These are phyloP conservation scores for Dalbergia cochinchinensis DNA, from an alignment of 306 rosid genomes.

Conservation along the genomic window DNA sequence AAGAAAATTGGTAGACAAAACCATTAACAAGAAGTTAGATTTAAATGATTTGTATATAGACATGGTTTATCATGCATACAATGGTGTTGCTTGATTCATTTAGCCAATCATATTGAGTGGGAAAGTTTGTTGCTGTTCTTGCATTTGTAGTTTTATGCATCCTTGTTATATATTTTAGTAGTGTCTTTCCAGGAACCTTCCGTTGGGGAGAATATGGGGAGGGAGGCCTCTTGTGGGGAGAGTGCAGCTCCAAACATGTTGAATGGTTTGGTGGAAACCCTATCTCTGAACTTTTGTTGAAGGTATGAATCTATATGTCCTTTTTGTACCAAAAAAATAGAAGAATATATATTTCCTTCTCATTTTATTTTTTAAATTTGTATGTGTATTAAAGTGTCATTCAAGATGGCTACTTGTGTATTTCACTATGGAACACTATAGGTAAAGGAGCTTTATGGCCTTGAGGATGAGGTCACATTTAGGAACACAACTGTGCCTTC, in stretches of 20 bases:
- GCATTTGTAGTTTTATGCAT: conserved; percentile 23
- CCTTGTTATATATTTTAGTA: conserved; percentile 18
- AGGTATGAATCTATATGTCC: conserved; percentile 58
- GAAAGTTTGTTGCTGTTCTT: not conserved
- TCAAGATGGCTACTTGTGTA: conserved; percentile 7
- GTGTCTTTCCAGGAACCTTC: conserved; percentile 67
- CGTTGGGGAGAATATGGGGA: conserved; percentile 96
- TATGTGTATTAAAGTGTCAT: conserved; percentile 9
- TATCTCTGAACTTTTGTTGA: conserved; percentile 66
- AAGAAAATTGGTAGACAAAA: too few species aligned
- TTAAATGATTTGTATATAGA: too few species aligned
- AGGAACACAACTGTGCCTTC: conserved; percentile 79
- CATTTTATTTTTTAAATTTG: conserved; percentile 29
- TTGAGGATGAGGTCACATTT: conserved; percentile 72
- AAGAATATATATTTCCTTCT: not conserved
- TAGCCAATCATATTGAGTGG: not conserved
- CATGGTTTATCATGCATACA: too few species aligned
- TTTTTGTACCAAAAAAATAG: too few species aligned
- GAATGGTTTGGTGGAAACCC: conserved; percentile 95
- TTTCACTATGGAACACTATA: conserved; percentile 39
- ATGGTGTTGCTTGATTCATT: not conserved
- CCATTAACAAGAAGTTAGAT: too few species aligned
- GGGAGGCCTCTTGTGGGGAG: conserved; percentile 98
- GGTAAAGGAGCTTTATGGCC: conserved; percentile 95
- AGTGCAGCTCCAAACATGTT: conserved; percentile 82